Percentiles rank a stretch among this genome's conserved stretches.
Conservation (phyloP, 2,329 filamentous ascomycete genomes). For the Neonectria ditissima region DNA sequence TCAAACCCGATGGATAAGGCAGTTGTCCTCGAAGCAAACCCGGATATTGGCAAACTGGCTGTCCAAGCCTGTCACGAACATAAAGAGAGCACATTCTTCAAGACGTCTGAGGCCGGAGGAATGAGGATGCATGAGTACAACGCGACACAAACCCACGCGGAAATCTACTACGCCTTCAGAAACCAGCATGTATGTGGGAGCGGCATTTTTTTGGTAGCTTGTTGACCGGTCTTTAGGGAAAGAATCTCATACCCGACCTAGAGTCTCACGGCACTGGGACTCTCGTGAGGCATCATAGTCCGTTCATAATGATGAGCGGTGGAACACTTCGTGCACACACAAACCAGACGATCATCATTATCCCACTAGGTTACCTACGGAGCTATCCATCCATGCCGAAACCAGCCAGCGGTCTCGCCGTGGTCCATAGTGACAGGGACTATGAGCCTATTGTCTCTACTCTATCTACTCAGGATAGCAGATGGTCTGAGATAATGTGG, state of each 20-base stretch:
- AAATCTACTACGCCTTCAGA: not conserved
- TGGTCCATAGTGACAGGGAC: not conserved
- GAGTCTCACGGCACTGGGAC: not conserved
- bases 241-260: not conserved
- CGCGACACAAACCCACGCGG: not conserved
- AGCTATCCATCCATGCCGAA: not conserved
- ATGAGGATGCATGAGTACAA: not conserved
- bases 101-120: not conserved
- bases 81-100: not conserved
- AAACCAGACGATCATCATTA: conserved; percentile 1
- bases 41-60: not conserved
- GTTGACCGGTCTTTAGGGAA: not conserved
- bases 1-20: not conserved
- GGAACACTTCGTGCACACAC: not conserved
- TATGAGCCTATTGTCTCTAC: not conserved
- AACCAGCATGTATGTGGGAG: not conserved
- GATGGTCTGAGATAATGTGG: not conserved
- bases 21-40: not conserved
- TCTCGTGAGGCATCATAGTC: not conserved
- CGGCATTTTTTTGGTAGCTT: not conserved
- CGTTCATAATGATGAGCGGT: not conserved
- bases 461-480: not conserved
- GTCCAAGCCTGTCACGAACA: not conserved
- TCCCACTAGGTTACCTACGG: not conserved
- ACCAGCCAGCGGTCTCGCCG: not conserved